These are phyloP conservation scores for Circinella minor DNA, from an alignment of 371 early-diverging fungal genomes.

Conservation along the genomic window DNA sequence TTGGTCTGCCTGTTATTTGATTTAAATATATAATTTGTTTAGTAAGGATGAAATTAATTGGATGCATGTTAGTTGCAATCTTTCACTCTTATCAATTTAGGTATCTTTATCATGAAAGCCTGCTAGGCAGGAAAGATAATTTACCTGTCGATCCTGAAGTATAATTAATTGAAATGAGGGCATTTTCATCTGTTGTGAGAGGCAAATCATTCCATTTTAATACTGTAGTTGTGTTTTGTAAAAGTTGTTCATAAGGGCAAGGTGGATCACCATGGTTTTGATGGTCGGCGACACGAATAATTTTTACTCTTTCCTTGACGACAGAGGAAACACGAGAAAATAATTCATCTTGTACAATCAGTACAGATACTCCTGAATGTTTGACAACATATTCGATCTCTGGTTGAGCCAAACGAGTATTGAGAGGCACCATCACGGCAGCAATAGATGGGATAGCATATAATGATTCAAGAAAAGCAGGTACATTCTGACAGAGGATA, in stretches of 20 bases:
- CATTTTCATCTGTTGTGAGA: conserved; percentile 55
- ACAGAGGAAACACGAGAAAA: conserved; percentile 4
- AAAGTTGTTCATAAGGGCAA: conserved; percentile 55
- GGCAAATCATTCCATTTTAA: conserved; percentile 56
- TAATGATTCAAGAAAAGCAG: conserved; percentile 63
- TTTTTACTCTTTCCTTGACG: conserved; percentile 9
- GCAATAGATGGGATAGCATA: conserved; percentile 66
- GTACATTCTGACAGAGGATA: conserved; percentile 64
- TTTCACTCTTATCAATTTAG: too few species aligned
- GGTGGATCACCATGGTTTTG: conserved; percentile 20
- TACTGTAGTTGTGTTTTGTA: conserved; percentile 22
- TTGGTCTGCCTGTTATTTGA: conserved; percentile 39
- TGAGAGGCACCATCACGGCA: conserved; percentile 68
- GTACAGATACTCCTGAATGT: conserved; percentile 57
- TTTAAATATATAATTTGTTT: too few species aligned
- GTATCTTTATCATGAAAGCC: too few species aligned
- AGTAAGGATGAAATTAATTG: too few species aligned
- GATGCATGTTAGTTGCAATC: too few species aligned
- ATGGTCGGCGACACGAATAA: conserved; percentile 30
- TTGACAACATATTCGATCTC: conserved; percentile 69
- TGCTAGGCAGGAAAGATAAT: too few species aligned
- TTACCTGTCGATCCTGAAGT: conserved; percentile 69
- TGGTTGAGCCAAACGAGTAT: conserved; percentile 59
- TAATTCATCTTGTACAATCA: conserved; percentile 63
- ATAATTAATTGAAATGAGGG: conserved; percentile 60